Base-by-base conservation (phyloP, 2,329 filamentous ascomycete species). In the Alternaria sp. region DNA sequence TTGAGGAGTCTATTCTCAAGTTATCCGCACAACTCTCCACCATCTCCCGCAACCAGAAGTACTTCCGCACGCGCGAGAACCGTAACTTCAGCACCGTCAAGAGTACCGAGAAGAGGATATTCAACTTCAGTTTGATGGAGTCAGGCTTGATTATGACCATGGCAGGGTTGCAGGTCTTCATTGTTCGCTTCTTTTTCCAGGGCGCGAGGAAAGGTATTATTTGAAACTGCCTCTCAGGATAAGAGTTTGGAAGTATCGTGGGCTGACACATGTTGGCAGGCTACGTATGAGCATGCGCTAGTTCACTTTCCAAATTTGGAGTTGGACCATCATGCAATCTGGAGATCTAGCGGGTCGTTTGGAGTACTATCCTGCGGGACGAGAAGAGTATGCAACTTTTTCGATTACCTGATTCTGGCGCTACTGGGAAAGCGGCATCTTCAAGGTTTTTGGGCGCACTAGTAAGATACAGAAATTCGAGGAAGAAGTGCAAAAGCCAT, bases 171-270 rank as follows among this genome's bases (percentile, higher is more conserved):
- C 96, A 99, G 83, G 95, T 99, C 51, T 97, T 98, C 80, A 89
- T 99, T 71, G 95, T 99, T 72, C 85, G 93, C 68, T 98, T 98
- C 89, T 99, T 99, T 84, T 99, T 99, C 88, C 94, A 97, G 85
- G 93, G 88, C 38, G 87, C 87, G n/a, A 80, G 88, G 75, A 90
- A 90, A 83, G 88, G 88, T 74, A 70, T 72, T 49, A 62, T 72
- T 63, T 72, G 47, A 61, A 51, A 20, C 38, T 54, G 51, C 28
- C 14, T n/a, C 16, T 30, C 34, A 14, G 41, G 42, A 58, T 41
- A 32, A 56, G 51, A 26, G 32, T 55, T 51, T 18, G 22, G 38
- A 32, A 30, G 43, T 26, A 49, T 51, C 42, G n/a, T 43, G 36
- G 53, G 67, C 69, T 70, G 66, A 70, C 64, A 39, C 47, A 38